Percentiles rank a stretch among this genome's conserved stretches.
These are phyloP conservation scores for Urostyla sp. DNA, from an alignment of 73 alveolate genomes.

Conservation along the genomic window DNA sequence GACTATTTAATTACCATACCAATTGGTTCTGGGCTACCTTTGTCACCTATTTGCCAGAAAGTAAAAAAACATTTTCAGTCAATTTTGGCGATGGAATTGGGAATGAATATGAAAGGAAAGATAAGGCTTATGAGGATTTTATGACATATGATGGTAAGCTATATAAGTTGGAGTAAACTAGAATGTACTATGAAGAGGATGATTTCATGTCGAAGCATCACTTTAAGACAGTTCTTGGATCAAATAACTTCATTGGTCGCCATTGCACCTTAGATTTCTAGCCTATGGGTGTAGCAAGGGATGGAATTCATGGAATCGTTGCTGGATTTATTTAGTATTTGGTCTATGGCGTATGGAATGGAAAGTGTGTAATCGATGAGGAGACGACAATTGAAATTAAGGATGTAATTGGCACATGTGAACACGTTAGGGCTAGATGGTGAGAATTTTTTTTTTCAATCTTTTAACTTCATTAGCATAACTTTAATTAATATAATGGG, in stretches of 20 bases:
- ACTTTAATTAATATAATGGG: no score
- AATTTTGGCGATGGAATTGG: constrained; percentile 35
- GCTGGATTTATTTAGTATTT: neutral
- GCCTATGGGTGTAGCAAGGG: constrained; percentile 16
- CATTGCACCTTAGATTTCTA: constrained; percentile 4
- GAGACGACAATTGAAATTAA: neutral
- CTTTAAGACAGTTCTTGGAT: neutral
- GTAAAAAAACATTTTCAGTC: neutral
- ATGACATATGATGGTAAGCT: constrained; percentile 17
- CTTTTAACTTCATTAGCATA: no score
- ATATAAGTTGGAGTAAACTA: constrained; percentile 10
- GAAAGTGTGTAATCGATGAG: constrained; percentile 20
- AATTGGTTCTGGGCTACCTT: constrained; percentile 46
- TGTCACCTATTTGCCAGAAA: neutral
- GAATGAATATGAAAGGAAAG: neutral
- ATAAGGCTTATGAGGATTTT: constrained; percentile 13
- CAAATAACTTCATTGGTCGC: neutral
- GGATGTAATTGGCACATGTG: constrained; percentile 12
- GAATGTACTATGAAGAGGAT: neutral
- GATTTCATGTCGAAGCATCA: constrained; percentile 7
- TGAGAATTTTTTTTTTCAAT: no score
- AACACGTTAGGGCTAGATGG: constrained; percentile 53
- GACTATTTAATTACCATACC: constrained; percentile 7
- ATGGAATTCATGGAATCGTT: neutral
- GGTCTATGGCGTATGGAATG: constrained; percentile 27